These are phyloP conservation scores for Coccinonectria pachysandricola DNA, from an alignment of 2,329 filamentous ascomycete species.

Conservation along the genomic window DNA sequence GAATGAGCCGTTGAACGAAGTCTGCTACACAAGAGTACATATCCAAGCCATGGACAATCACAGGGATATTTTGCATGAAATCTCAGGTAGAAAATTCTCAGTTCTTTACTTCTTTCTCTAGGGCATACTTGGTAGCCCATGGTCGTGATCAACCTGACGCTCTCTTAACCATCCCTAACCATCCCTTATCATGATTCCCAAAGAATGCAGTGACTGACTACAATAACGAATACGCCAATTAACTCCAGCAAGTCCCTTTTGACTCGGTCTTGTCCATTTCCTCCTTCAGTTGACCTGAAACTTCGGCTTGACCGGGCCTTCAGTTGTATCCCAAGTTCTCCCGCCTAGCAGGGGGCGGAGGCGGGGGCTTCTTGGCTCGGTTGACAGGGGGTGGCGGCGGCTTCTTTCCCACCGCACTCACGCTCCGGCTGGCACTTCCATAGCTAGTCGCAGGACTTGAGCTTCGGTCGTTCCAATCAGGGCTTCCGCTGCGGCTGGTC, in stretches of 20 bases:
- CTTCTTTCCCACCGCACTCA: slow-evolving; percentile 36
- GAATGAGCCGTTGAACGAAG: too few species aligned
- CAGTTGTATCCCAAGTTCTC: slow-evolving; percentile 19
- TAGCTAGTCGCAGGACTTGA: slow-evolving; percentile 47
- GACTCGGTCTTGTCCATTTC: too few species aligned
- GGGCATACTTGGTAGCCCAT: slow-evolving; percentile 5
- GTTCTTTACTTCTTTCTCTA: too few species aligned
- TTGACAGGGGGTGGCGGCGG: slow-evolving; percentile 42
- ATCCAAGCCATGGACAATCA: too few species aligned
- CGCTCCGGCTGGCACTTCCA: slow-evolving; percentile 40
- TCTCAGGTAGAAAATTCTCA: too few species aligned
- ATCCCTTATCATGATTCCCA: slow-evolving; percentile 2
- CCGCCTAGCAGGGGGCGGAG: slow-evolving; percentile 23
- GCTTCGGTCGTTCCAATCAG: slow-evolving; percentile 37
- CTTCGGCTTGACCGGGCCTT: too few species aligned
- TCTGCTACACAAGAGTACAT: too few species aligned
- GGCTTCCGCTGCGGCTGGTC: slow-evolving; percentile 39
- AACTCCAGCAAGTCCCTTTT: too few species aligned
- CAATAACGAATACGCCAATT: too few species aligned
- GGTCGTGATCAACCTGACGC: slow-evolving; percentile 12
- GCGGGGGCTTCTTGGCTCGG: slow-evolving; percentile 32
- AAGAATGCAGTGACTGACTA: slow-evolving; percentile 3
- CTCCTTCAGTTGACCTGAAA: too few species aligned
- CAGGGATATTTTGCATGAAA: too few species aligned
- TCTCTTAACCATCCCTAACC: slow-evolving; percentile 8